Conservation (phyloP, 1,284 basidiomycete genomes). For the Ceratobasidium sp. region DNA sequence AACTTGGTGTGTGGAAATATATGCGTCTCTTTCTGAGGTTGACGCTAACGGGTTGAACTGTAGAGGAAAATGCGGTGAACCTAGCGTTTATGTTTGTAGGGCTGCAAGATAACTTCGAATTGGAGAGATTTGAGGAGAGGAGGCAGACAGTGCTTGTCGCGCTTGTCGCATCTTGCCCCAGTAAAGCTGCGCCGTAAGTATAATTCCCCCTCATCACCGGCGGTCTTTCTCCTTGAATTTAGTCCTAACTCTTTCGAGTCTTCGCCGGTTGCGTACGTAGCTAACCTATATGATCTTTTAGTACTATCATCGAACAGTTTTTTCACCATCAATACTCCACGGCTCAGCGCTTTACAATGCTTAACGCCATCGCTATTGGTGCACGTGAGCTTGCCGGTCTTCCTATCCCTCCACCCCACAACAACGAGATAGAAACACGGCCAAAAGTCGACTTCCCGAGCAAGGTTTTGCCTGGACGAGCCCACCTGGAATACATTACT, state of each 20-base stretch:
- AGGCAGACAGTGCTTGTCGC: constrained; percentile 83
- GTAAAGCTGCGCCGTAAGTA: constrained; percentile 82
- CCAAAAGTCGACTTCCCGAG: constrained; percentile 71
- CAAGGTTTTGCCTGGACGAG: constrained; percentile 76
- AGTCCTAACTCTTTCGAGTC: constrained; percentile 26
- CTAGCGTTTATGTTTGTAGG: constrained; percentile 80
- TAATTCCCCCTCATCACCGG: background rate
- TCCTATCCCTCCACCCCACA: constrained; percentile 61
- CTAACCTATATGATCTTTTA: constrained; percentile 55
- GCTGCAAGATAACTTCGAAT: constrained; percentile 86
- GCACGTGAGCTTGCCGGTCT: constrained; percentile 87
- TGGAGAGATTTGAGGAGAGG: constrained; percentile 83
- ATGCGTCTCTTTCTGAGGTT: background rate
- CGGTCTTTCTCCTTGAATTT: background rate
- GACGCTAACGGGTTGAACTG: background rate
- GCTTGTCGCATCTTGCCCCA: constrained; percentile 83
- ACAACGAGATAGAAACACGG: constrained; percentile 55
- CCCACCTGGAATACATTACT: constrained; percentile 78
- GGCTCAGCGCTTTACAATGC: constrained; percentile 84
- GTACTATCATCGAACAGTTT: constrained; percentile 88
- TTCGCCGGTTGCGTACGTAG: background rate
- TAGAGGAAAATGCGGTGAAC: constrained; percentile 90
- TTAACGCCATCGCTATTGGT: constrained; percentile 87
- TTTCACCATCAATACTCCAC: constrained; percentile 93
- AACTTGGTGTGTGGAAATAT: constrained; percentile 72